Evolutionary conservation across 2,329 filamentous ascomycete genomes (phyloP).

Genomic region (Colletotrichum orbiculare): DNA sequence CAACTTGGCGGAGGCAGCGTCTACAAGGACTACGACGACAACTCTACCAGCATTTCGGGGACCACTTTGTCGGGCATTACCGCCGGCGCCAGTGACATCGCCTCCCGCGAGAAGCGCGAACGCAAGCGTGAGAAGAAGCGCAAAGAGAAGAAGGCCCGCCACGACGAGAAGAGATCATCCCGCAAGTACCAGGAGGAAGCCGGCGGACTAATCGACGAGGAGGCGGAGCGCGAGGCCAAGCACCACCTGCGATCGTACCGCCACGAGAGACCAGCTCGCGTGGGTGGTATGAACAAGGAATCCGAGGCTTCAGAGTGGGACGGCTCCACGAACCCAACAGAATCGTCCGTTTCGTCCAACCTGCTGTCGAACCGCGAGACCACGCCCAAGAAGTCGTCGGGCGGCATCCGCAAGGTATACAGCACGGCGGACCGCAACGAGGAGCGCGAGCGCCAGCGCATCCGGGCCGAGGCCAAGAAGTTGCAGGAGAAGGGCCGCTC

Average conservation of each 20-base stretch:
- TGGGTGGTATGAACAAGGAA: constrained; percentile 88
- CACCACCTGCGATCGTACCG: constrained; percentile 85
- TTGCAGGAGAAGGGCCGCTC: constrained; percentile 65
- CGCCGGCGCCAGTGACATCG: constrained; percentile 66
- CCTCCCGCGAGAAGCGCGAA: constrained; percentile 66
- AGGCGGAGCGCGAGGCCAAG: constrained; percentile 71
- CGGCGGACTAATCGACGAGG: constrained; percentile 67
- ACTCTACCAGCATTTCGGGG: constrained; percentile 58
- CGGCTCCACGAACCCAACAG: constrained; percentile 75
- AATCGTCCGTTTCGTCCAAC: constrained; percentile 72
- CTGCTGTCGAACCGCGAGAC: constrained; percentile 68
- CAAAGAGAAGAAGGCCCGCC: constrained; percentile 47
- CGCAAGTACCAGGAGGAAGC: constrained; percentile 55
- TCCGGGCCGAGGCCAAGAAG: constrained; percentile 66
- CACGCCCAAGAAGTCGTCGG: constrained; percentile 66
- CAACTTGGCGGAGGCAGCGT: constrained; percentile 89
- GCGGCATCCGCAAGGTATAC: constrained; percentile 71
- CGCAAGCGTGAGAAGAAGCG: constrained; percentile 63
- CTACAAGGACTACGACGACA: constrained; percentile 75
- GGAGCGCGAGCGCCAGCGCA: constrained; percentile 63
- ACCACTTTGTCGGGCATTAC: constrained; percentile 66
- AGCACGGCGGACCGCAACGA: constrained; percentile 67
- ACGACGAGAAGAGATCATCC: constrained; percentile 44
- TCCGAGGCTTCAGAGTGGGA: constrained; percentile 85
- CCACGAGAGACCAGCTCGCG: constrained; percentile 84